Evolutionary conservation across 768 basidiomycete species (phyloP).

Genomic region (Nidularia pulvinata): DNA sequence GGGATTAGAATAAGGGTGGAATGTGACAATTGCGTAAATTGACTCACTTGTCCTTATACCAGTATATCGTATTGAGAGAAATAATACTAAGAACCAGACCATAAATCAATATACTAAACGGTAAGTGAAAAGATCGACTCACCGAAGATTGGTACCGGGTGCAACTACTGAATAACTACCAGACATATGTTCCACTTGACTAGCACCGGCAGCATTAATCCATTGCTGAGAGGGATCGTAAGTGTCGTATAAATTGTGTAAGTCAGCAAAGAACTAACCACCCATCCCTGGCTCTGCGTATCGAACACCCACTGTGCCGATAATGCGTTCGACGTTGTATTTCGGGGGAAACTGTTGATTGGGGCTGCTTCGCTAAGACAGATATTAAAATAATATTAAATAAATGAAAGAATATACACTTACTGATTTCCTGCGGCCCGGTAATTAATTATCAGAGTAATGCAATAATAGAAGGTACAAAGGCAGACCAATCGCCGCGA

Average conservation of each 20-base stretch:
- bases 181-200: slow-evolving; percentile 42
- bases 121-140: not conserved
- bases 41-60: slow-evolving; percentile 58
- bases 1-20: not conserved
- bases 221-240: slow-evolving; percentile 29
- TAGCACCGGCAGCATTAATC: slow-evolving; percentile 40
- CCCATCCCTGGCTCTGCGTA: slow-evolving; percentile 46
- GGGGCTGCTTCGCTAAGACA: slow-evolving; percentile 51
- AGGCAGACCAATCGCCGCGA: slow-evolving; percentile 44
- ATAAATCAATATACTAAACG: not conserved
- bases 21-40: not conserved
- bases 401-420: slow-evolving; percentile 8
- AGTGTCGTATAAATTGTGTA: not conserved
- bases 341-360: slow-evolving; percentile 56
- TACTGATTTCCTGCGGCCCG: slow-evolving; percentile 46
- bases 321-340: slow-evolving; percentile 28
- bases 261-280: slow-evolving; percentile 22
- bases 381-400: not conserved
- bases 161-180: slow-evolving; percentile 54
- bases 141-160: slow-evolving; percentile 50
- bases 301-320: slow-evolving; percentile 60
- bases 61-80: slow-evolving; percentile 59
- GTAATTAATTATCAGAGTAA: not conserved
- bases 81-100: slow-evolving; percentile 37
- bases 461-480: not conserved